phyloP scores from a whole-genome alignment of 2,329 filamentous ascomycete species.

The Fusarium globosum region DNA sequence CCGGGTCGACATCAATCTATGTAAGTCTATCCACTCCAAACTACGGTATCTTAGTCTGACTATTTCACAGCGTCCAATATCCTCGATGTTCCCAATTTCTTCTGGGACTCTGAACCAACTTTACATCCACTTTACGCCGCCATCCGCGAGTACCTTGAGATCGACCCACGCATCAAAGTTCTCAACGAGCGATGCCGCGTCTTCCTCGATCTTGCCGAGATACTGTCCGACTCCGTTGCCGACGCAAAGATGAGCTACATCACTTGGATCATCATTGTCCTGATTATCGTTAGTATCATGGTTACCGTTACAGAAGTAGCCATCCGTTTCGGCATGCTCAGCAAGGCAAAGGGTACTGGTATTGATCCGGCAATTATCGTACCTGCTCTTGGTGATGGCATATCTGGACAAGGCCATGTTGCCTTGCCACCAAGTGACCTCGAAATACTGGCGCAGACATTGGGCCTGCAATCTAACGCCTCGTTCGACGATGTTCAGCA shows the following conservation, averaged over 20 bases:
- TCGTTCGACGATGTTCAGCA: constrained; percentile 51
- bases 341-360: constrained; percentile 37
- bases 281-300: constrained; percentile 90
- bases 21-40: constrained; percentile 64
- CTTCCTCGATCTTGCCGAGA: constrained; percentile 95
- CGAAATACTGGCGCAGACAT: constrained; percentile 49
- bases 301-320: constrained; percentile 92
- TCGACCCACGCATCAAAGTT: constrained; percentile 94
- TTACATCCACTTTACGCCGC: constrained; percentile 94
- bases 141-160: constrained; percentile 96
- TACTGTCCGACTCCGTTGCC: constrained; percentile 89
- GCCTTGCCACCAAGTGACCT: constrained; percentile 46
- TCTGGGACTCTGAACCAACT: constrained; percentile 97
- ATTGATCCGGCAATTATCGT: constrained; percentile 17
- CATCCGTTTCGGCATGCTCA: constrained; percentile 82
- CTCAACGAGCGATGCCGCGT: constrained; percentile 97
- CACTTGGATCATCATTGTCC: constrained; percentile 97
- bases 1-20: constrained; percentile 96
- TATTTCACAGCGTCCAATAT: constrained; percentile 82
- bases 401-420: constrained; percentile 11
- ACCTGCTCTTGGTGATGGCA: constrained; percentile 32
- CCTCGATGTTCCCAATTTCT: constrained; percentile 95
- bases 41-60: constrained; percentile 8
- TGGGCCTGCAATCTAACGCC: constrained; percentile 51
- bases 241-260: constrained; percentile 96